Conservation (phyloP, 257 asterid species). For the Ehretia macrophylla region DNA sequence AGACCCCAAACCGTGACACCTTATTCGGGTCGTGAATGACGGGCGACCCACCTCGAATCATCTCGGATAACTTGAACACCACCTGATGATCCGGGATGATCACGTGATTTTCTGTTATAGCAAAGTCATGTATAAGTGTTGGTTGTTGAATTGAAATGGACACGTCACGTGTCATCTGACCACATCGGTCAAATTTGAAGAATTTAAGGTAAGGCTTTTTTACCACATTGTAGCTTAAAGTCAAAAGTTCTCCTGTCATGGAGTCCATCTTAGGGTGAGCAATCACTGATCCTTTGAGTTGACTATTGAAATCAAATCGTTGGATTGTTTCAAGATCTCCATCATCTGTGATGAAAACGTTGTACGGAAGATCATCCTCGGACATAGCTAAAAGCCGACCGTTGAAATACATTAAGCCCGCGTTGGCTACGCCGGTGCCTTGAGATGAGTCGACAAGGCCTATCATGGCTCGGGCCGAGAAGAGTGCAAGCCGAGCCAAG, state of each 20-base stretch:
- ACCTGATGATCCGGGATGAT: slow-evolving; percentile 66
- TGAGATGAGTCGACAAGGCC: slow-evolving; percentile 27
- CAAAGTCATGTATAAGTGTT: slow-evolving; percentile 61
- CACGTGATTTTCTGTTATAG: slow-evolving; percentile 45
- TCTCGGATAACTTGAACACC: slow-evolving; percentile 47
- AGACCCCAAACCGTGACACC: slow-evolving; percentile 39
- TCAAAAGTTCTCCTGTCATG: slow-evolving; percentile 42
- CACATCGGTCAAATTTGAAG: slow-evolving; percentile 32
- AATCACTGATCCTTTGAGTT: slow-evolving; percentile 34
- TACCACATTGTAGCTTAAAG: slow-evolving; percentile 40
- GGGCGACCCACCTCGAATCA: slow-evolving; percentile 47
- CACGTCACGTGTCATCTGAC: slow-evolving; percentile 42
- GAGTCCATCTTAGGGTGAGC: slow-evolving; percentile 70
- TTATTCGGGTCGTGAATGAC: slow-evolving; percentile 37
- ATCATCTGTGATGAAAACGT: slow-evolving; percentile 20
- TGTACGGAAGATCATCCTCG: slow-evolving; percentile 60
- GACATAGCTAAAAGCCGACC: slow-evolving; percentile 52
- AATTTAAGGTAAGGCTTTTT: slow-evolving; percentile 41
- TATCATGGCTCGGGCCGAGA: slow-evolving; percentile 24
- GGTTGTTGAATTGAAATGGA: slow-evolving; percentile 34
- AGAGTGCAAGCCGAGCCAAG: slow-evolving; percentile 47
- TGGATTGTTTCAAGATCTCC: slow-evolving; percentile 48
- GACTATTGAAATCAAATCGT: slow-evolving; percentile 40
- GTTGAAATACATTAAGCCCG: slow-evolving; percentile 42
- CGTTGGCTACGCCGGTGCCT: slow-evolving; percentile 49